Conservation (phyloP, 2,329 filamentous ascomycete species). For the Calonectria multiphialidica region DNA sequence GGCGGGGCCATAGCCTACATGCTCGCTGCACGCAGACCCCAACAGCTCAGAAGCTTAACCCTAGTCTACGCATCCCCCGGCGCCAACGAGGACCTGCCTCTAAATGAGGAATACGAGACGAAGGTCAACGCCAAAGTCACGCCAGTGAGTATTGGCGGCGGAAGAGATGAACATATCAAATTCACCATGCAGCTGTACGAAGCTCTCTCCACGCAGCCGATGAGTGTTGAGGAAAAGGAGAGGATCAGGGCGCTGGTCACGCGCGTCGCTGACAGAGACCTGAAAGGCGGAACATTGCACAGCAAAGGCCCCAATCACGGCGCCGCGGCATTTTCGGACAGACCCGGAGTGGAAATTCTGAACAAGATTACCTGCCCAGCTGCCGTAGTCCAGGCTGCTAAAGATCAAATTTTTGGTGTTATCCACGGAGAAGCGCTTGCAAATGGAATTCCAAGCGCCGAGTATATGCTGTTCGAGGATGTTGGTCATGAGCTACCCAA, state of each 20-base stretch:
- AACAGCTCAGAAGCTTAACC: constrained; percentile 36
- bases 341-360: constrained; percentile 41
- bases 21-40: constrained; percentile 32
- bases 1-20: constrained; percentile 42
- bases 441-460: constrained; percentile 34
- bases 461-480: constrained; percentile 39
- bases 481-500: constrained; percentile 37
- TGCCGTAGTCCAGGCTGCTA: constrained; percentile 43
- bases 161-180: constrained; percentile 9
- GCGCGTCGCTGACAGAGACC: constrained; percentile 25
- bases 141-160: neutral
- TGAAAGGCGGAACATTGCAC: constrained; percentile 40
- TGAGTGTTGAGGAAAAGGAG: constrained; percentile 9
- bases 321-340: constrained; percentile 32
- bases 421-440: constrained; percentile 42
- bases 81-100: constrained; percentile 25
- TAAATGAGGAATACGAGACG: neutral
- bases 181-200: constrained; percentile 13
- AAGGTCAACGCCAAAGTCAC: neutral
- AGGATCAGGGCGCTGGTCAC: neutral
- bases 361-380: constrained; percentile 41
- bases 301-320: constrained; percentile 44
- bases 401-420: constrained; percentile 45
- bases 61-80: constrained; percentile 42
- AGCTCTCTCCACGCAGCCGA: constrained; percentile 26